Percentiles rank a stretch among this genome's conserved stretches.
These are phyloP conservation scores for Pinus taeda DNA, from an alignment of 75 land plant genomes.

Conservation along the genomic window DNA sequence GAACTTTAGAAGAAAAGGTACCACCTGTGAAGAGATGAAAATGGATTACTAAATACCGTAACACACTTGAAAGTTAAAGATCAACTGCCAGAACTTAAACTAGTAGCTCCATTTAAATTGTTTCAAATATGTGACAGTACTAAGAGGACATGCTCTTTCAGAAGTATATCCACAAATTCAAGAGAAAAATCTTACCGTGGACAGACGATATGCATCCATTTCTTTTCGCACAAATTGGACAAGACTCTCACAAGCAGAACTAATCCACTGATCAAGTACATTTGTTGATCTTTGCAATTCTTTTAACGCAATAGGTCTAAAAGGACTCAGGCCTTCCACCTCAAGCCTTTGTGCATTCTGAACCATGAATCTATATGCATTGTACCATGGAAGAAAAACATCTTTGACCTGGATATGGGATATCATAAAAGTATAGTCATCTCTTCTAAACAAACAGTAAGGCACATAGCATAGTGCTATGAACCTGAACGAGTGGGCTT, in stretches of 20 bases:
- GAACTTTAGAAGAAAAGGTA: slow-evolving; percentile 90
- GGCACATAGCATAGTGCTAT: background rate
- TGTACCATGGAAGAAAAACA: slow-evolving; percentile 98
- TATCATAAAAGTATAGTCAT: background rate
- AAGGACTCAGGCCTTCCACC: slow-evolving; percentile 68
- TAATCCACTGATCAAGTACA: slow-evolving; percentile 99
- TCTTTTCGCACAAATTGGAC: slow-evolving; percentile 93
- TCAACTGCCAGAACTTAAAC: no score
- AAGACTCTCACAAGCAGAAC: slow-evolving; percentile 93
- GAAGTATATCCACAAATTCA: background rate
- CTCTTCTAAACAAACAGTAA: slow-evolving; percentile 3
- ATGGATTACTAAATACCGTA: background rate
- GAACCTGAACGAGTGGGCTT: background rate
- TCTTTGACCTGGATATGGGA: slow-evolving; percentile 69
- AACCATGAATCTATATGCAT: slow-evolving; percentile 97
- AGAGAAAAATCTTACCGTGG: slow-evolving; percentile 58
- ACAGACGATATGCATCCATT: slow-evolving; percentile 94
- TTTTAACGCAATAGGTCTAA: slow-evolving; percentile 54
- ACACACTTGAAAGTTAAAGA: no score
- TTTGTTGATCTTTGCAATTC: slow-evolving; percentile 67
- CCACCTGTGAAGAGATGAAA: slow-evolving; percentile 49
- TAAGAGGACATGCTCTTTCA: background rate
- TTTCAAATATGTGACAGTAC: background rate
- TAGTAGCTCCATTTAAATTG: no score
- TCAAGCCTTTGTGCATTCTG: slow-evolving; percentile 91